Conservation (phyloP, 179 eudicot species). For the Camellia oleifera region DNA sequence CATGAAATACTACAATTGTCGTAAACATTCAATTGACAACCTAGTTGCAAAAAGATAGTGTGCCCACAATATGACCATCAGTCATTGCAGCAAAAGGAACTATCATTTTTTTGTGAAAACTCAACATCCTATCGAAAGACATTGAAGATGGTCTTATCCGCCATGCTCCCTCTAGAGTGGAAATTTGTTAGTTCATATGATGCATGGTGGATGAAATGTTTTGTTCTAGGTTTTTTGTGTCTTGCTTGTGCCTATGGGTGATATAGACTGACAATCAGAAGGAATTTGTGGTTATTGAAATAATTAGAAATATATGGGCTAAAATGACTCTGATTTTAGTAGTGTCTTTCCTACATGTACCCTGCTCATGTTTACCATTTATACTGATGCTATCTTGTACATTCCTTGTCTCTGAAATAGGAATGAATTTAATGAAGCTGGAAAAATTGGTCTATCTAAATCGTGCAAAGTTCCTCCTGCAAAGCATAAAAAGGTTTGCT, state of each 20-base stretch:
- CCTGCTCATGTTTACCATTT: neutral
- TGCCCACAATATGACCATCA: too few relatives aligned
- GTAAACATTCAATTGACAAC: too few relatives aligned
- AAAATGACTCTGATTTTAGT: neutral
- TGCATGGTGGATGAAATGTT: neutral
- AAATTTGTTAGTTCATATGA: neutral
- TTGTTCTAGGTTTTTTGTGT: neutral
- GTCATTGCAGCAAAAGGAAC: too few relatives aligned
- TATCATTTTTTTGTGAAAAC: too few relatives aligned
- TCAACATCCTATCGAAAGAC: too few relatives aligned
- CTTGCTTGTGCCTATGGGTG: neutral
- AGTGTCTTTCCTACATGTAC: neutral
- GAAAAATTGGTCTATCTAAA: slow-evolving; percentile 16
- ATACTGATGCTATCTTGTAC: slow-evolving; percentile 5
- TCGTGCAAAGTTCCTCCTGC: slow-evolving; percentile 26
- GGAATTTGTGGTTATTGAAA: neutral
- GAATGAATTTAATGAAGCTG: slow-evolving; percentile 19
- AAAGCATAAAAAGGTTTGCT: slow-evolving; percentile 34
- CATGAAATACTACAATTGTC: too few relatives aligned
- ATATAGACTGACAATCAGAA: neutral
- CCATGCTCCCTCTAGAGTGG: neutral
- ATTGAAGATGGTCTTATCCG: neutral
- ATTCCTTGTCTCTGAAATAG: slow-evolving; percentile 16
- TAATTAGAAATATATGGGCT: neutral
- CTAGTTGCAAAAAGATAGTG: too few relatives aligned